Conservation (phyloP, 108 stramenopile genomes). For the Skeletonema tropicum region DNA sequence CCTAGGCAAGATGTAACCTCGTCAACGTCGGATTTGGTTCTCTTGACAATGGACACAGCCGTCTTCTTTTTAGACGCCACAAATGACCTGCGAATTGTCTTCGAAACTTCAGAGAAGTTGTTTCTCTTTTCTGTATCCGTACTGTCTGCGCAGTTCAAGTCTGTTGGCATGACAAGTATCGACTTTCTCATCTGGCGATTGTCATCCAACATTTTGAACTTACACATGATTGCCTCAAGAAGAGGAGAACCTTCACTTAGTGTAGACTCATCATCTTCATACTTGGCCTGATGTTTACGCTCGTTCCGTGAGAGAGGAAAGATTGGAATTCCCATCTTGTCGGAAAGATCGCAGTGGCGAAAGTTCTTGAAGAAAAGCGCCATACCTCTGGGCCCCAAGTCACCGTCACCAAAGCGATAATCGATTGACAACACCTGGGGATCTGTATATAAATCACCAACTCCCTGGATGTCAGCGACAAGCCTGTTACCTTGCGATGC, state of each 20-base stretch:
- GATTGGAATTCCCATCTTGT: slow-evolving; percentile 69
- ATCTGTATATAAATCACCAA: slow-evolving; percentile 90
- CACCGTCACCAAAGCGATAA: slow-evolving; percentile 84
- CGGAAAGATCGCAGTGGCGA: slow-evolving; percentile 58
- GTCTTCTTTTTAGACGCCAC: slow-evolving; percentile 14
- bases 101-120: slow-evolving; percentile 22
- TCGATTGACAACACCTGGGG: slow-evolving; percentile 80
- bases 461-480: slow-evolving; percentile 90
- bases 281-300: slow-evolving; percentile 69
- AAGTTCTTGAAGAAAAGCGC: slow-evolving; percentile 84
- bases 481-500: slow-evolving; percentile 74
- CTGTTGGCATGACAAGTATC: slow-evolving; percentile 47
- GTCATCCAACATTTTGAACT: slow-evolving; percentile 58
- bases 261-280: slow-evolving; percentile 68
- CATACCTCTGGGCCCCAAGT: slow-evolving; percentile 84
- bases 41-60: slow-evolving; percentile 22
- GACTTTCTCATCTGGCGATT: slow-evolving; percentile 60
- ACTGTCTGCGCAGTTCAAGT: slow-evolving; percentile 21
- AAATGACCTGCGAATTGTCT: slow-evolving; percentile 20
- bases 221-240: slow-evolving; percentile 41
- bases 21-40: slow-evolving; percentile 64
- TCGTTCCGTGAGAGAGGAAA: slow-evolving; percentile 82
- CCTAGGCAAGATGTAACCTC: slow-evolving; percentile 59
- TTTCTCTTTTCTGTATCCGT: slow-evolving; percentile 31
- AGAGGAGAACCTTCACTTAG: slow-evolving; percentile 50